Base-by-base conservation (phyloP, 2,329 filamentous ascomycete genomes). In the Xylaria polymorpha region DNA sequence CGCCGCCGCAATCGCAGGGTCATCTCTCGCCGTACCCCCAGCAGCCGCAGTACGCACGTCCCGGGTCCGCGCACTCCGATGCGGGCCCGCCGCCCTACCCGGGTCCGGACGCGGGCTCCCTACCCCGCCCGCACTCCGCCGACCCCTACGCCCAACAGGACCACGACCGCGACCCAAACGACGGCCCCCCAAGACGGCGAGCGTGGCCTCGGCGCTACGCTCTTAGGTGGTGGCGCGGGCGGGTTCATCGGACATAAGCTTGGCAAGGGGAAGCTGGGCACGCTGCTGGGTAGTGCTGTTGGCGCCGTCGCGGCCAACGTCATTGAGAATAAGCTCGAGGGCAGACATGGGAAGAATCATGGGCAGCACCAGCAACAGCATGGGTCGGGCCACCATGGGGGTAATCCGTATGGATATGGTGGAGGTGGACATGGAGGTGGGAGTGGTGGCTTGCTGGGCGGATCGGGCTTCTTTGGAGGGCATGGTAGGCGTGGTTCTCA, bases 301-400 rank as follows among this genome's bases (percentile, higher is more conserved):
- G 88, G 88, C 29, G 87, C 86, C 0, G 81, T 88, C 14, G 85
- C 83, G 2, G 87, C 87, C 8, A 88, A 88, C 71, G 78, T 83
- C 20, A 75, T 88, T 44, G 84, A 85, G 75, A 74, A 82, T 61
- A 83, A 84, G 64, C 48, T 83, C 8, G 78, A 82, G 76, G 77
- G 78, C 20, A 67, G 78, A 12, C 78, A 80, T 72, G 74, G 78
- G 48, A 74, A 76, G 55, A 73, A 78, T 9, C 55, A 74, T 10
- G 62, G 67, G 15, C 60, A 58, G 48, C 58, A 55, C 1, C 58
- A n/a, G n/a, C n/a, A n/a, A n/a, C n/a, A n/a, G n/a, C n/a, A 69
- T 8, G 66, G 66, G 6, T 10, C n/a, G 3, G n/a, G 57, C 25
- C 50, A 43, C 0, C 59, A 61, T 6, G 58, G 50, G 3, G 25